Evolutionary conservation across 371 early-diverging fungal species (phyloP), one percentile per base, ranked within the genome.

Genomic region (Actinomucor elegans): DNA sequence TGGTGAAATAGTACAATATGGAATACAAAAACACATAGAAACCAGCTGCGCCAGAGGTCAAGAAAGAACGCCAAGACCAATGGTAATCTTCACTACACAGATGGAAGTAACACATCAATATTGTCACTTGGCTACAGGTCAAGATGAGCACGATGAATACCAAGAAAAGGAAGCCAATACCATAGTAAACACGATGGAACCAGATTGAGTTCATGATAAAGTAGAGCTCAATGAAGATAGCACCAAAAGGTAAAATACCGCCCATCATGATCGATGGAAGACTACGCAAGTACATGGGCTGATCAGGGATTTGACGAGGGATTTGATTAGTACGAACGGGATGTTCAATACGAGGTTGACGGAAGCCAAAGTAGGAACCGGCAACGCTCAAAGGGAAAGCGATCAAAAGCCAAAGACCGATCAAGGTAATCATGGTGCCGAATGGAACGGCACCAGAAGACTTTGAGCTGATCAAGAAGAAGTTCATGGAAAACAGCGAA

Each of bases 291-390:
- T 92, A 94, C 51, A 76, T 65, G 27, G 90, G 79, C 60, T 88
- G 88, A 15, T 89, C 85, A 1, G 96, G 96, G 28, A 94, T 87
- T 58, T 93, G 94, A 11, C 97, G 83, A 34, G 94, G 97, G 51
- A 95, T 95, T 49, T 93, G 91, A 73, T 93, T 94, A 5, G 94
- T 93, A 36, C 91, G 87, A 9, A 92, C 92, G n/a, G 97, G 98
- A 46, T 90, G 81, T 44, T 94, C 92, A 54, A 95, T 81, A 44
- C 77, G 75, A 26, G 91, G 87, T 44, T 88, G 85, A 56, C 88
- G 88, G 77, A 95, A 93, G 27, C 98, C 98, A 69, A 93, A 80
- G 72, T 93, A 96, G 5, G 96, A 91, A n/a, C 98, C 98, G 40
- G 90, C 72, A 14, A 94, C 79, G 49, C 90, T 91, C 23, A 95